phyloP scores from a whole-genome alignment of 164 flowering plant species.

The Aristolochia californica region DNA sequence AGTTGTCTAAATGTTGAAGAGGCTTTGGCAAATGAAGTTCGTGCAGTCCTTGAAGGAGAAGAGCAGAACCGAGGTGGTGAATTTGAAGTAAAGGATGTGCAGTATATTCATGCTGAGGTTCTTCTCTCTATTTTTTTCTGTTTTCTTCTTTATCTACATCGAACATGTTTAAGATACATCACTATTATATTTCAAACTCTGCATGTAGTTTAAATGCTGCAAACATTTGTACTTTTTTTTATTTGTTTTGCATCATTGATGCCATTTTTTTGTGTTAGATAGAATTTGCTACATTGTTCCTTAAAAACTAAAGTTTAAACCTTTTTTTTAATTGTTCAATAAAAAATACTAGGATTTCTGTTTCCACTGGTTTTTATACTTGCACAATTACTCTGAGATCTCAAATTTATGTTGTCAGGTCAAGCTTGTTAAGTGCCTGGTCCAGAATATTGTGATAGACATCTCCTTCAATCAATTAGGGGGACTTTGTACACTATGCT shows the following conservation, averaged over 20 bases:
- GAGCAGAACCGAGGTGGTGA: slow-evolving; percentile 44
- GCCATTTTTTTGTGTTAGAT: too few species aligned
- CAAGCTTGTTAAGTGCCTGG: slow-evolving; percentile 69
- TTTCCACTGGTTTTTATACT: too few species aligned
- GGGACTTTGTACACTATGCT: slow-evolving; percentile 63
- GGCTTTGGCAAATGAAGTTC: slow-evolving; percentile 43
- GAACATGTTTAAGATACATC: too few species aligned
- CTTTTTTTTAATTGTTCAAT: too few species aligned
- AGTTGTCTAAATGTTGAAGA: slow-evolving; percentile 45
- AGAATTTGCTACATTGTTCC: too few species aligned
- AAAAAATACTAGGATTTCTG: too few species aligned
- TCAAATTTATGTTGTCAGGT: slow-evolving; percentile 39
- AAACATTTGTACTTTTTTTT: too few species aligned
- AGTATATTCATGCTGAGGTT: slow-evolving; percentile 84
- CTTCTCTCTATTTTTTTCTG: background rate
- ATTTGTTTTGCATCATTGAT: too few species aligned
- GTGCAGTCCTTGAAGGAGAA: slow-evolving; percentile 54
- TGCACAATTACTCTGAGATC: too few species aligned
- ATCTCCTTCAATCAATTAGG: slow-evolving; percentile 74
- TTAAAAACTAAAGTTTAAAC: too few species aligned
- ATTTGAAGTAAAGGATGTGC: slow-evolving; percentile 77
- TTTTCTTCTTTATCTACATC: background rate
- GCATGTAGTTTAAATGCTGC: too few species aligned
- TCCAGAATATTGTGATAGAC: slow-evolving; percentile 51
- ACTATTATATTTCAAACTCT: too few species aligned